These are phyloP conservation scores for Venturia carpophila DNA, from an alignment of 2,329 filamentous ascomycete genomes.

Conservation along the genomic window DNA sequence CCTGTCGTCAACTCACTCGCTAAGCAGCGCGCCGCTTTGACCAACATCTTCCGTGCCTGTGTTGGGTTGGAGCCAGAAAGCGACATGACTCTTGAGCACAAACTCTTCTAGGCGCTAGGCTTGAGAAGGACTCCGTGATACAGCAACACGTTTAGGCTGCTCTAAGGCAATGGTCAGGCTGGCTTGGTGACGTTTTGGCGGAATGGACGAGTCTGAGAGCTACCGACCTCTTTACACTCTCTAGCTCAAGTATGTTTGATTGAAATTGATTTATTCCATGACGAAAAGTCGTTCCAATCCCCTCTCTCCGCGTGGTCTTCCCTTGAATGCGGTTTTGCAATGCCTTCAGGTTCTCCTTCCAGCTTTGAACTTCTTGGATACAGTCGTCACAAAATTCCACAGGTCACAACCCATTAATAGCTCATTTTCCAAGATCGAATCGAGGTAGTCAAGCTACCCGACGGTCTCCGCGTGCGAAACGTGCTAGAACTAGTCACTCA, in stretches of 20 bases:
- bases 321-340: no score
- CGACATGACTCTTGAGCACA: constrained; percentile 99
- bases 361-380: no score
- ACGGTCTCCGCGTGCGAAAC: no score
- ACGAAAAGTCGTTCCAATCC: no score
- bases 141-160: not conserved
- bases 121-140: not conserved
- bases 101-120: constrained; percentile 58
- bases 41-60: constrained; percentile 98
- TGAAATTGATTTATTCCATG: no score
- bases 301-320: no score
- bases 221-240: not conserved
- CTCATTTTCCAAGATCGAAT: no score
- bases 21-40: constrained; percentile 90
- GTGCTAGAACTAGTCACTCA: no score
- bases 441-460: no score
- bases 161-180: not conserved
- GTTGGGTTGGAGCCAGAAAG: constrained; percentile 94
- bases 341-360: no score
- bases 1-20: constrained; percentile 91
- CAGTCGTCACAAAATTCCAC: no score
- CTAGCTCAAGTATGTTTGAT: not conserved
- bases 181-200: not conserved
- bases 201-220: not conserved
- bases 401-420: no score